Conservation (phyloP, 306 rosid genomes). For the Glycine soja region DNA sequence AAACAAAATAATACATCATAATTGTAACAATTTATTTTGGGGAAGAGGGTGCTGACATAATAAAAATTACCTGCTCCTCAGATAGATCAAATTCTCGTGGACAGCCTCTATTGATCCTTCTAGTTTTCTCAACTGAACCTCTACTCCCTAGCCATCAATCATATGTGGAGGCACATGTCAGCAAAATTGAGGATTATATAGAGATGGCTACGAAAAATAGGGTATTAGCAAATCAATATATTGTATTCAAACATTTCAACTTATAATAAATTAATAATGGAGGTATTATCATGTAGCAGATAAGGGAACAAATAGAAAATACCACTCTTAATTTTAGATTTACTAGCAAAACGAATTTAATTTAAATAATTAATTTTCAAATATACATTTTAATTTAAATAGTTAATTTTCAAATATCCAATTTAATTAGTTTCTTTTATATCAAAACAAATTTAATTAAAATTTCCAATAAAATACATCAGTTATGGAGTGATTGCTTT, state of each 20-base stretch:
- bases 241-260: not conserved
- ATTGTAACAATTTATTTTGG: not conserved
- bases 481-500: no score
- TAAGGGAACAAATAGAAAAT: slow-evolving; percentile 40
- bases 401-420: no score
- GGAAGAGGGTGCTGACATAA: not conserved
- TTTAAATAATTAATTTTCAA: no score
- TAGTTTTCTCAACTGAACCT: slow-evolving; percentile 85
- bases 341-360: no score
- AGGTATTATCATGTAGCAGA: slow-evolving; percentile 1
- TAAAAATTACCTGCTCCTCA: slow-evolving; percentile 69
- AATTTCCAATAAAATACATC: no score
- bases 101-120: slow-evolving; percentile 86
- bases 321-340: slow-evolving; percentile 95
- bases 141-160: slow-evolving; percentile 69
- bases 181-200: not conserved
- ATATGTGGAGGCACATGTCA: slow-evolving; percentile 18
- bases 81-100: slow-evolving; percentile 74
- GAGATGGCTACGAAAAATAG: not conserved
- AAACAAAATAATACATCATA: not conserved
- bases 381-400: no score
- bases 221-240: slow-evolving; percentile 10
- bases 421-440: no score
- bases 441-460: no score
- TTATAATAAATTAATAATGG: slow-evolving; percentile 22